Conservation (phyloP, 768 basidiomycete species). For the Roridomyces roridus region DNA sequence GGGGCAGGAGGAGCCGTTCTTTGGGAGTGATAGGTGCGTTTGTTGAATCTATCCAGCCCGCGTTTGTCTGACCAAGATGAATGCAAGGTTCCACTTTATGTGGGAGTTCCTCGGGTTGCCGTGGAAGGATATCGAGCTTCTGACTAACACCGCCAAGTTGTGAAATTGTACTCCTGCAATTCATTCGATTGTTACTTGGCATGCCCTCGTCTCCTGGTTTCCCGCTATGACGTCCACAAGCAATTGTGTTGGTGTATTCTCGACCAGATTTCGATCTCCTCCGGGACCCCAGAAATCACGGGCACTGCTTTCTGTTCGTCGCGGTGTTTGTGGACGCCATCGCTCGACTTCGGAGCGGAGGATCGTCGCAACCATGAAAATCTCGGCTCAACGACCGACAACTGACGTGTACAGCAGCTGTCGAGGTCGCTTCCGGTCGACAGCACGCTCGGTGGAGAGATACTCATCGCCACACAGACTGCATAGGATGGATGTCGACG, state of each 20-base stretch:
- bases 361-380: too few relatives aligned
- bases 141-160: conserved; percentile 8
- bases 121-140: conserved; percentile 24
- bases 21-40: conserved; percentile 27
- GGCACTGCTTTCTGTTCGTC: too few relatives aligned
- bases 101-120: conserved; percentile 25
- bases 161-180: neutral
- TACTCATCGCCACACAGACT: too few relatives aligned
- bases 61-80: neutral
- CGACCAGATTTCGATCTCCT: neutral
- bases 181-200: neutral
- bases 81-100: conserved; percentile 23
- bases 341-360: too few relatives aligned
- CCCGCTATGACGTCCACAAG: too few relatives aligned
- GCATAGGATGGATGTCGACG: too few relatives aligned
- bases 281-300: neutral
- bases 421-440: too few relatives aligned
- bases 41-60: neutral
- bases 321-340: too few relatives aligned
- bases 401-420: too few relatives aligned
- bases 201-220: too few relatives aligned
- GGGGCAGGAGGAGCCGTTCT: conserved; percentile 27
- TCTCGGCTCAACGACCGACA: too few relatives aligned
- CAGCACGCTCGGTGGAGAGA: too few relatives aligned
- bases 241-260: neutral